A percentile compares a stretch with the other conserved stretches of the same genome.
These are phyloP conservation scores for Esteya vermicola DNA, from an alignment of 2,329 filamentous ascomycete species.

Conservation along the genomic window DNA sequence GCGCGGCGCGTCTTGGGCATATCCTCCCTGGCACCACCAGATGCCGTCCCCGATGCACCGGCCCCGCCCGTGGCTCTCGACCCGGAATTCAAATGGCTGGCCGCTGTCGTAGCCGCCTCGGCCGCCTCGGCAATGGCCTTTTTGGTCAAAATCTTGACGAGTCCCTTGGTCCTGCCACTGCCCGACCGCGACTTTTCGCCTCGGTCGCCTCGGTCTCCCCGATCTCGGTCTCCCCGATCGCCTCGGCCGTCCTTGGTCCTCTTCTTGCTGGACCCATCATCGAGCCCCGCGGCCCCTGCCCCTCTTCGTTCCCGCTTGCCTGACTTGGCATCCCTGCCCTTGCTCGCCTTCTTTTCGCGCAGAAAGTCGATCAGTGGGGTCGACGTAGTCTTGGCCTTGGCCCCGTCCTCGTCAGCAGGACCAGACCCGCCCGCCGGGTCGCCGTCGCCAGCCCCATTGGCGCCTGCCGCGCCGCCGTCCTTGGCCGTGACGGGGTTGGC, in stretches of 20 bases:
- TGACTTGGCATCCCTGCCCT: conserved; percentile 43
- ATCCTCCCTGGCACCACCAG: conserved; percentile 22
- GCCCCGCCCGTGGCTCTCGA: conserved; percentile 39
- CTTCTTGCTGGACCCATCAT: conserved; percentile 14
- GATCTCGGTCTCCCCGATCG: neutral
- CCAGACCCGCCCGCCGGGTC: neutral
- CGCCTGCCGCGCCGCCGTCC: conserved; percentile 21
- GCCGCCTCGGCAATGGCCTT: conserved; percentile 36
- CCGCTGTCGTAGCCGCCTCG: conserved; percentile 29
- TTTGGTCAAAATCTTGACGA: conserved; percentile 49
- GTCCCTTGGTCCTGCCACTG: conserved; percentile 30
- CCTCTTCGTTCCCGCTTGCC: conserved; percentile 39
- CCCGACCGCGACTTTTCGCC: conserved; percentile 31
- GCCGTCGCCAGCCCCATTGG: neutral
- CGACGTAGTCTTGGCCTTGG: conserved; percentile 52
- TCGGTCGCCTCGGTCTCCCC: neutral
- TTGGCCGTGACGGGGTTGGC: conserved; percentile 50
- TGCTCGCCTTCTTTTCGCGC: conserved; percentile 80
- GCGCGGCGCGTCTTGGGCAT: conserved; percentile 41
- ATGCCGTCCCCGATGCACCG: conserved; percentile 33
- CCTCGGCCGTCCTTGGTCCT: neutral
- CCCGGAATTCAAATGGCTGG: too few species aligned
- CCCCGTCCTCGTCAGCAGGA: conserved; percentile 26
- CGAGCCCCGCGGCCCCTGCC: conserved; percentile 28
- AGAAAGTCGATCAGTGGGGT: conserved; percentile 85